Conservation (phyloP, 176 grass and related monocot genomes). For the Elymus sibiricus region DNA sequence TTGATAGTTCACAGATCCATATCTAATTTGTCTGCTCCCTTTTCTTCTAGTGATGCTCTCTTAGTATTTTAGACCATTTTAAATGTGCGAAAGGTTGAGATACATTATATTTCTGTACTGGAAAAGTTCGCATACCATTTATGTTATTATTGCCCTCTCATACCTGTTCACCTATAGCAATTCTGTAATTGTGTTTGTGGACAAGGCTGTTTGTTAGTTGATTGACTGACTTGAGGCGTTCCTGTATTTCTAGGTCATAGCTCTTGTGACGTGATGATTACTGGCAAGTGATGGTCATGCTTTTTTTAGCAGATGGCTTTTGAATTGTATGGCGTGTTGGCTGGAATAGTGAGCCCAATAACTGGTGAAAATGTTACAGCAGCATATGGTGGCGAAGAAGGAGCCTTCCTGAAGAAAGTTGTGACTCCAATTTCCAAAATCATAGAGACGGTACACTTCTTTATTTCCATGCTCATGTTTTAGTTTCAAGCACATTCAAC, state of each 20-base stretch:
- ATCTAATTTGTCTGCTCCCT: not conserved
- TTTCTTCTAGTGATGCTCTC: not conserved
- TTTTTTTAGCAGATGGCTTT: slow-evolving; percentile 76
- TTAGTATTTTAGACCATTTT: not conserved
- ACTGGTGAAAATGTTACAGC: slow-evolving; percentile 94
- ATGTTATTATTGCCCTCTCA: not conserved
- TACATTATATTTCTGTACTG: not conserved
- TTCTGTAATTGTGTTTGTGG: not conserved
- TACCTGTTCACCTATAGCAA: not conserved
- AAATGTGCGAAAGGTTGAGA: not conserved
- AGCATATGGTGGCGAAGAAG: slow-evolving; percentile 73
- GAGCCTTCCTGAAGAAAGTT: slow-evolving; percentile 89
- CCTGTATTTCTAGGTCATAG: too few species aligned
- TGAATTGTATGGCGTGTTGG: slow-evolving; percentile 89
- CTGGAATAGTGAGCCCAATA: slow-evolving; percentile 75
- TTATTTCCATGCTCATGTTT: not conserved
- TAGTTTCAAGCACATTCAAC: not conserved
- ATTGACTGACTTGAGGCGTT: too few species aligned
- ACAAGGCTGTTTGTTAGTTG: not conserved
- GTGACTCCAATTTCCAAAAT: slow-evolving; percentile 83
- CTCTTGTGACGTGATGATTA: too few species aligned
- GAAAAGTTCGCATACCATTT: too few species aligned
- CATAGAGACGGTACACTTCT: slow-evolving; percentile 54
- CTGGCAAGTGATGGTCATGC: not conserved
- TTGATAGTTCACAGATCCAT: too few species aligned